phyloP scores from a whole-genome alignment of 352 stramenopile genomes.

The Phytopythium sindhum region DNA sequence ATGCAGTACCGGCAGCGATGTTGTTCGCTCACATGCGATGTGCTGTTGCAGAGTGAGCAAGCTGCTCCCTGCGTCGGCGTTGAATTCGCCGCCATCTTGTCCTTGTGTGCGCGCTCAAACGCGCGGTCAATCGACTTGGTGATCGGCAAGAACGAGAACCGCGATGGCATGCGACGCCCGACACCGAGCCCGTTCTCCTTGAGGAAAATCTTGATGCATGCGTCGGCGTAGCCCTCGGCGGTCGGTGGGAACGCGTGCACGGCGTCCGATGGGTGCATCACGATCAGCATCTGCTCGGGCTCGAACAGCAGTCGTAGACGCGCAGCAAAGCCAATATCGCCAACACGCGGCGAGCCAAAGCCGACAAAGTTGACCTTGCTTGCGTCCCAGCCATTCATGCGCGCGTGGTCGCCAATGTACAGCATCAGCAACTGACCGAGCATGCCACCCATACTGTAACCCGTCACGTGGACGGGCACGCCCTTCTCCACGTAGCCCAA shows the following conservation, averaged over 20 bases:
- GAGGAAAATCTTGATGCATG: slow-evolving; percentile 83
- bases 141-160: slow-evolving; percentile 77
- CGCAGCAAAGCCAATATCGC: slow-evolving; percentile 75
- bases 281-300: slow-evolving; percentile 72
- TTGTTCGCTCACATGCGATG: slow-evolving; percentile 58
- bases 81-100: slow-evolving; percentile 21
- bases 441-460: slow-evolving; percentile 87
- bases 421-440: slow-evolving; percentile 77
- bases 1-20: slow-evolving; percentile 84
- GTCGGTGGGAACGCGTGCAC: slow-evolving; percentile 83
- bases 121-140: slow-evolving; percentile 74
- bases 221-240: slow-evolving; percentile 74
- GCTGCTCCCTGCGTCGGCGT: slow-evolving; percentile 12
- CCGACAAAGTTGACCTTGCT: slow-evolving; percentile 85
- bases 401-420: slow-evolving; percentile 70
- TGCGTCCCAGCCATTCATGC: slow-evolving; percentile 63
- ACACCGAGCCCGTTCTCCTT: slow-evolving; percentile 67
- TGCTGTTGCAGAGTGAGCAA: slow-evolving; percentile 66
- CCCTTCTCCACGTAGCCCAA: slow-evolving; percentile 69
- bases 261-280: slow-evolving; percentile 82
- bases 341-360: slow-evolving; percentile 78
- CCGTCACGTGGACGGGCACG: slow-evolving; percentile 76
- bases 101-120: slow-evolving; percentile 66
- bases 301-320: slow-evolving; percentile 73
- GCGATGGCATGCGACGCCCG: slow-evolving; percentile 52